Conservation (phyloP, 768 basidiomycete genomes). For the Podaxis sp. region DNA sequence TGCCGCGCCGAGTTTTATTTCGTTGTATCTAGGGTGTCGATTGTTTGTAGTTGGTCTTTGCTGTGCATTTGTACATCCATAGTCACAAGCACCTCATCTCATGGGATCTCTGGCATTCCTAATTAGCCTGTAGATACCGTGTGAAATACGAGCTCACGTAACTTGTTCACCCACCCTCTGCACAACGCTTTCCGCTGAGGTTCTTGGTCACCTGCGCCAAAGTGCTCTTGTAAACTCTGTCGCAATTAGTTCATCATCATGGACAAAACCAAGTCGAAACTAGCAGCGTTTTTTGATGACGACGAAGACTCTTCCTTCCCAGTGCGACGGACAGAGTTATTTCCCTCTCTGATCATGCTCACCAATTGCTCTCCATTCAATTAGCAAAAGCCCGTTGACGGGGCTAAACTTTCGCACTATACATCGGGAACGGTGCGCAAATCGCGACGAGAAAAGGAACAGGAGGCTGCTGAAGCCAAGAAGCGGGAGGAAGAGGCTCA, state of each 20-base stretch:
- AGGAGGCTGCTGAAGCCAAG: slow-evolving; percentile 89
- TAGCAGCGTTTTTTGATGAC: slow-evolving; percentile 81
- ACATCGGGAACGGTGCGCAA: slow-evolving; percentile 83
- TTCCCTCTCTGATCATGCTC: slow-evolving; percentile 53
- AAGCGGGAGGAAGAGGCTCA: slow-evolving; percentile 77
- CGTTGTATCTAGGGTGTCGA: background rate
- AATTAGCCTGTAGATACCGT: slow-evolving; percentile 7
- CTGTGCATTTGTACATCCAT: slow-evolving; percentile 2
- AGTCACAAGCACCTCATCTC: background rate
- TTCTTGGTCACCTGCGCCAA: background rate
- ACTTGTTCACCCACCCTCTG: background rate
- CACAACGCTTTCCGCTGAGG: background rate
- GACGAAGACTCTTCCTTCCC: slow-evolving; percentile 83
- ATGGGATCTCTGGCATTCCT: background rate
- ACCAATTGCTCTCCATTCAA: slow-evolving; percentile 47
- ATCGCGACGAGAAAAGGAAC: slow-evolving; percentile 88
- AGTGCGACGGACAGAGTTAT: slow-evolving; percentile 84
- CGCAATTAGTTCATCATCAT: slow-evolving; percentile 24
- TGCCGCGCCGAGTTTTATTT: background rate
- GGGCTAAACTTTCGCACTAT: slow-evolving; percentile 82
- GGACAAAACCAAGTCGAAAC: slow-evolving; percentile 64
- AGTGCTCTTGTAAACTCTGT: background rate
- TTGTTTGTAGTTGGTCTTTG: background rate
- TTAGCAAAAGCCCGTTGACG: slow-evolving; percentile 84
- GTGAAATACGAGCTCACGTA: background rate